These are phyloP conservation scores for Paramyrothecium sp. DNA, from an alignment of 2,329 filamentous ascomycete species.

Conservation along the genomic window DNA sequence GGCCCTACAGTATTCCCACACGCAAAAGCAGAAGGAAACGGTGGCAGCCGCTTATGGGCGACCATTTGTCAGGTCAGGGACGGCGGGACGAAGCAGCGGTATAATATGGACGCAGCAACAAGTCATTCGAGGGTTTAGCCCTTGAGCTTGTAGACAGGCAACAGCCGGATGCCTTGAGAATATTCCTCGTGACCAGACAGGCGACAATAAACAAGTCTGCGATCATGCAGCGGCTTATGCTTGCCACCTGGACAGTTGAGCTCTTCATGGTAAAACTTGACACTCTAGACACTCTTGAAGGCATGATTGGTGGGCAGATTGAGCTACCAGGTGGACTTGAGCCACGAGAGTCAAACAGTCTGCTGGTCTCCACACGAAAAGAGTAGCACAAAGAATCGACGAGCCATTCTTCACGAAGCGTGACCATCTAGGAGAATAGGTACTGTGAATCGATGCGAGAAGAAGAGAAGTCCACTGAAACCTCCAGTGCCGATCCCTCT, in stretches of 20 bases:
- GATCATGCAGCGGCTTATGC: slow-evolving; percentile 91
- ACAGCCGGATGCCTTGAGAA: slow-evolving; percentile 86
- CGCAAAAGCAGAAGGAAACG: slow-evolving; percentile 78
- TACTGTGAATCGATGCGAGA: slow-evolving; percentile 41
- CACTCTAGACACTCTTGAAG: slow-evolving; percentile 86
- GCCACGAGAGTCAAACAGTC: slow-evolving; percentile 67
- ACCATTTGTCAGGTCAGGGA: slow-evolving; percentile 79
- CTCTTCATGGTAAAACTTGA: slow-evolving; percentile 98
- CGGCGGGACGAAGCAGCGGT: slow-evolving; percentile 82
- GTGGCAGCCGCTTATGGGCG: slow-evolving; percentile 87
- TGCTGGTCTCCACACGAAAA: slow-evolving; percentile 66
- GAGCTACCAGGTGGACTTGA: slow-evolving; percentile 73
- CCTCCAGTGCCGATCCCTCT: no score
- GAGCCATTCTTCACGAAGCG: slow-evolving; percentile 79
- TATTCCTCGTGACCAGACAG: slow-evolving; percentile 85
- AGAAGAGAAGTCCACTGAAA: no score
- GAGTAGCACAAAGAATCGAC: slow-evolving; percentile 89
- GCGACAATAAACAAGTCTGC: slow-evolving; percentile 77
- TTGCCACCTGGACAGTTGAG: slow-evolving; percentile 92
- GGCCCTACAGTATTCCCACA: slow-evolving; percentile 81
- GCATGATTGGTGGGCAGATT: slow-evolving; percentile 86
- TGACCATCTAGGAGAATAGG: slow-evolving; percentile 82
- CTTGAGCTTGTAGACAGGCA: slow-evolving; percentile 85
- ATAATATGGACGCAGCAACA: slow-evolving; percentile 92
- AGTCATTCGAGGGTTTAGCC: slow-evolving; percentile 94